These are phyloP conservation scores for Ogataea saltuana DNA, from an alignment of 805 yeast species.

Conservation along the genomic window DNA sequence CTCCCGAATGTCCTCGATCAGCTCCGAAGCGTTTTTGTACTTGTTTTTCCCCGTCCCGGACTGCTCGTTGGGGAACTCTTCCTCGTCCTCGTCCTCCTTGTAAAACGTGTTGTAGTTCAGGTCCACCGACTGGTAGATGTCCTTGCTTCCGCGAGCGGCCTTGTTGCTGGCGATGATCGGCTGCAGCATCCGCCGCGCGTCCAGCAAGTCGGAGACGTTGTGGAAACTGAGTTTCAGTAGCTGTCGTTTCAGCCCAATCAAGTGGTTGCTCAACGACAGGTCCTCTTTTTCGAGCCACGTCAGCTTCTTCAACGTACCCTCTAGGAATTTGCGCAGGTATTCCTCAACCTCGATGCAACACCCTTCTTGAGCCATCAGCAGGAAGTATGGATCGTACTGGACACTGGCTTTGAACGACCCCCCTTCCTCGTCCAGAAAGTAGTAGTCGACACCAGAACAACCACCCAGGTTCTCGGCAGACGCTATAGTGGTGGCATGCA, in stretches of 20 bases:
- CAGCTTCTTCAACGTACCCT: conserved; percentile 58
- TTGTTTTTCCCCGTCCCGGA: conserved; percentile 15
- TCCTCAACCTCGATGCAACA: conserved; percentile 83
- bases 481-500: conserved; percentile 82
- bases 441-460: conserved; percentile 87
- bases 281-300: conserved; percentile 72
- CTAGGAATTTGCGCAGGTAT: conserved; percentile 66
- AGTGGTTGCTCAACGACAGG: conserved; percentile 78
- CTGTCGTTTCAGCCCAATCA: conserved; percentile 68
- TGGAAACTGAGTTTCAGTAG: conserved; percentile 71
- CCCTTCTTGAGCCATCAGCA: conserved; percentile 62
- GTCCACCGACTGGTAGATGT: conserved; percentile 62
- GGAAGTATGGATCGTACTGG: conserved; percentile 84
- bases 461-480: conserved; percentile 63
- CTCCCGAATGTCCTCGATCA: conserved; percentile 81
- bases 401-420: conserved; percentile 89
- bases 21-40: conserved; percentile 56
- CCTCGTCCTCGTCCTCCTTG: conserved; percentile 35
- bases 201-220: conserved; percentile 70
- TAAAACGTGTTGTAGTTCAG: conserved; percentile 37
- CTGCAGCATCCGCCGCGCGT: conserved; percentile 66
- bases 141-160: conserved; percentile 59
- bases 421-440: conserved; percentile 94
- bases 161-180: conserved; percentile 75
- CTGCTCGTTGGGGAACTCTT: conserved; percentile 27